Conservation (phyloP, 2,329 filamentous ascomycete species). For the Xylaria sp. region DNA sequence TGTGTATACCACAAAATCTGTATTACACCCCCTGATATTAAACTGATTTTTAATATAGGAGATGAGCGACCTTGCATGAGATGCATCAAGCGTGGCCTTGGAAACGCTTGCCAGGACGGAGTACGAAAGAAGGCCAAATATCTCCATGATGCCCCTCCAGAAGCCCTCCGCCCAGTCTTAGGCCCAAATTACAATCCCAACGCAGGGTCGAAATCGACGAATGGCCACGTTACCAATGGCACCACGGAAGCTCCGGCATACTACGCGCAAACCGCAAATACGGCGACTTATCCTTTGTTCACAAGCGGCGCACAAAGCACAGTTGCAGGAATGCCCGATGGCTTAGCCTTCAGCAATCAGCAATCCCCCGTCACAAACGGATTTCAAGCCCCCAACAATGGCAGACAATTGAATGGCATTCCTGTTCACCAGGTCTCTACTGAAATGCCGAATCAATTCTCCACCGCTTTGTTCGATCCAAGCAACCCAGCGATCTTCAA, state of each 20-base stretch:
- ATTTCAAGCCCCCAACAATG: conserved; percentile 63
- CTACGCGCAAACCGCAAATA: conserved; percentile 53
- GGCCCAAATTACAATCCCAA: conserved; percentile 71
- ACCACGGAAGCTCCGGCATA: conserved; percentile 55
- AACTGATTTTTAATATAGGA: conserved; percentile 58
- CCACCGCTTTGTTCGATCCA: conserved; percentile 76
- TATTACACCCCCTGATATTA: conserved; percentile 23
- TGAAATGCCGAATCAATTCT: conserved; percentile 55
- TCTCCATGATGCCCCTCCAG: conserved; percentile 91
- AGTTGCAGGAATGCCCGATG: conserved; percentile 54
- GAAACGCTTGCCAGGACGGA: conserved; percentile 91
- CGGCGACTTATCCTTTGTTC: conserved; percentile 58
- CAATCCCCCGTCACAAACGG: conserved; percentile 77
- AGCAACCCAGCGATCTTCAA: conserved; percentile 94
- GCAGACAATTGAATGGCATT: conserved; percentile 52
- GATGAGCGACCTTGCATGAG: conserved; percentile 93
- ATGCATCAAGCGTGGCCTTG: conserved; percentile 91
- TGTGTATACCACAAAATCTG: neutral
- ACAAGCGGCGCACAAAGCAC: conserved; percentile 51
- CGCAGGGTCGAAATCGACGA: conserved; percentile 52
- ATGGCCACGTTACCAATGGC: conserved; percentile 53
- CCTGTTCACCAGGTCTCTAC: conserved; percentile 57
- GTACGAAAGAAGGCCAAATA: conserved; percentile 99
- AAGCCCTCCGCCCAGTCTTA: conserved; percentile 85
- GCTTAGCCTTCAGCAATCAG: conserved; percentile 64